phyloP scores from a whole-genome alignment of 1,284 basidiomycete species.

The Leccinum proximum region DNA sequence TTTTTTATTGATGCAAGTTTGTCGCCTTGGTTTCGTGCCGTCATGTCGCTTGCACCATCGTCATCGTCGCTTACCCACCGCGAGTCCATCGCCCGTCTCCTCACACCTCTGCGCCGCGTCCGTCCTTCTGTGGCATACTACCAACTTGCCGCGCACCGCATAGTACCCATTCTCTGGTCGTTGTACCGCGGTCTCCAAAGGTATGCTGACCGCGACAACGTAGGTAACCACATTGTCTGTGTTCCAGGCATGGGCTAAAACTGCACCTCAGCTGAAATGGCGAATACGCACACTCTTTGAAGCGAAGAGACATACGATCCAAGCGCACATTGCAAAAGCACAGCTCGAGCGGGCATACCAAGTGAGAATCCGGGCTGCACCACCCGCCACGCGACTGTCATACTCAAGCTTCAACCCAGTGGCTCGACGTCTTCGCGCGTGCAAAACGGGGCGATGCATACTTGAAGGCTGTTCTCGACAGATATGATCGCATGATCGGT shows the following conservation, averaged over 20 bases:
- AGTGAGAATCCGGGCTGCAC: conserved; percentile 29
- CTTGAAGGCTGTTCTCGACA: conserved; percentile 41
- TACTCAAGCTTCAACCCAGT: conserved; percentile 38
- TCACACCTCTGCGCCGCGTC: conserved; percentile 55
- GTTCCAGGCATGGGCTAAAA: neutral
- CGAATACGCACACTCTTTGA: conserved; percentile 56
- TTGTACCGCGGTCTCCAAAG: conserved; percentile 71
- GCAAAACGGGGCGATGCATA: conserved; percentile 51
- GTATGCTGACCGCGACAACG: conserved; percentile 51
- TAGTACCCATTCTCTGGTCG: conserved; percentile 65
- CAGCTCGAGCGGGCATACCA: conserved; percentile 51
- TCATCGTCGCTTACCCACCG: conserved; percentile 45
- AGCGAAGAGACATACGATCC: conserved; percentile 41
- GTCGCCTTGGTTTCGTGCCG: neutral
- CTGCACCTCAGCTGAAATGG: conserved; percentile 45
- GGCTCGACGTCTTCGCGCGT: conserved; percentile 53
- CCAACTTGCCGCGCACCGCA: conserved; percentile 64
- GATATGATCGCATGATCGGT: conserved; percentile 54
- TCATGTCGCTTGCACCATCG: conserved; percentile 20
- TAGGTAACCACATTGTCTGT: conserved; percentile 26
- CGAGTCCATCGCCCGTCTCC: conserved; percentile 45
- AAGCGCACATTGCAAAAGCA: conserved; percentile 41
- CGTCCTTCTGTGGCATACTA: conserved; percentile 70
- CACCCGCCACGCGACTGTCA: neutral
- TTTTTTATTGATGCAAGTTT: neutral